A percentile compares a stretch with the other conserved stretches of the same genome.
These are phyloP conservation scores for Diaporthe sp. DNA, from an alignment of 2,329 filamentous ascomycete genomes.

Conservation along the genomic window DNA sequence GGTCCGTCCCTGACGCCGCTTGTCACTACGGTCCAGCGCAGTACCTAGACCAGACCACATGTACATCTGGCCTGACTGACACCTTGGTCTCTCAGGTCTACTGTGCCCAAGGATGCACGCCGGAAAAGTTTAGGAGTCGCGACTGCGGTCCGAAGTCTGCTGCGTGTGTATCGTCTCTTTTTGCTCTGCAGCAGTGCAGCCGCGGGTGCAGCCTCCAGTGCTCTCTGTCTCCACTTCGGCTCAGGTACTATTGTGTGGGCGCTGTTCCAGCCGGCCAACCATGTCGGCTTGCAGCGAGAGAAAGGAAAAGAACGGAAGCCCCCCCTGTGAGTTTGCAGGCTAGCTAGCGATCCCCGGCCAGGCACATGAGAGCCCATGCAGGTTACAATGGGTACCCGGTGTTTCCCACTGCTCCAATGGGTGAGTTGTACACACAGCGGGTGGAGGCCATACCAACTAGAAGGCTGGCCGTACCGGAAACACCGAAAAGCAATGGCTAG, in stretches of 20 bases:
- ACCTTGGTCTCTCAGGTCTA: neutral
- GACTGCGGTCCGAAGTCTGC: neutral
- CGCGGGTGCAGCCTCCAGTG: slow-evolving; percentile 1
- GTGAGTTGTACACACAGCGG: slow-evolving; percentile 25
- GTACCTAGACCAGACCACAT: neutral
- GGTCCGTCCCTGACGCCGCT: slow-evolving; percentile 40
- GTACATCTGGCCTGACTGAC: neutral
- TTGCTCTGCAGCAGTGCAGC: slow-evolving; percentile 34
- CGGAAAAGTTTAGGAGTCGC: neutral
- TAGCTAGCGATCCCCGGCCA: slow-evolving; percentile 32
- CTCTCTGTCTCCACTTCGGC: slow-evolving; percentile 35
- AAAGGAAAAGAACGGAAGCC: slow-evolving; percentile 22
- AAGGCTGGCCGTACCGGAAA: slow-evolving; percentile 25
- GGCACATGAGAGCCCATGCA: slow-evolving; percentile 35
- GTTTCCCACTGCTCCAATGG: slow-evolving; percentile 5
- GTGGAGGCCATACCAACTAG: slow-evolving; percentile 10
- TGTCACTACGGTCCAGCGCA: slow-evolving; percentile 1
- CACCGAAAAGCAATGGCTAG: slow-evolving; percentile 26
- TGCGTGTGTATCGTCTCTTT: neutral
- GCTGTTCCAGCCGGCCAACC: slow-evolving; percentile 29
- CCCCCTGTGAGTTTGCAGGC: slow-evolving; percentile 34
- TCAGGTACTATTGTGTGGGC: slow-evolving; percentile 39
- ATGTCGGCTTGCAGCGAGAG: slow-evolving; percentile 22
- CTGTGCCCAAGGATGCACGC: neutral
- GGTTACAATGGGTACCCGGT: slow-evolving; percentile 19